Evolutionary conservation across 2,329 filamentous ascomycete species (phyloP).

Genomic region (Trichoderma lentiforme): DNA sequence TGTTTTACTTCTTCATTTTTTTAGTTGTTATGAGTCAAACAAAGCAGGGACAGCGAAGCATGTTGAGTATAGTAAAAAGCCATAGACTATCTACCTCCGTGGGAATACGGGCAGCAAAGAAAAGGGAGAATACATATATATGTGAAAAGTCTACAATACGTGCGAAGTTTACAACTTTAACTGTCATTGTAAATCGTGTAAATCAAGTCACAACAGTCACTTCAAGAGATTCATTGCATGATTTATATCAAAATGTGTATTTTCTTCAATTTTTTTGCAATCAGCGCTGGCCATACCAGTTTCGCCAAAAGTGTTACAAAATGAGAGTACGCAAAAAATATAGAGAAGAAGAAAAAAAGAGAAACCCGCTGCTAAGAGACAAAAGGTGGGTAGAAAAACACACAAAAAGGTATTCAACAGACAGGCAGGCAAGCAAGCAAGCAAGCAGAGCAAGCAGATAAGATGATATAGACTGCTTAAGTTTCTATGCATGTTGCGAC

Average conservation of each 20-base stretch:
- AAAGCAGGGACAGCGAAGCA: neutral
- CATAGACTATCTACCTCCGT: neutral
- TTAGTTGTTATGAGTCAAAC: neutral
- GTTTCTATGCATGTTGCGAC: constrained; percentile 12
- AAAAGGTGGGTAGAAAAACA: neutral
- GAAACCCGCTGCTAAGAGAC: neutral
- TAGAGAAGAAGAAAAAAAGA: neutral
- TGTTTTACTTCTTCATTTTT: neutral
- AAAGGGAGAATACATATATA: neutral
- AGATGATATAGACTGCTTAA: neutral
- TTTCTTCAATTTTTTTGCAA: neutral
- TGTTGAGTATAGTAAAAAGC: neutral
- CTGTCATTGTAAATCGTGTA: neutral
- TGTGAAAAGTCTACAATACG: too few relatives aligned
- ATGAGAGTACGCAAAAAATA: neutral
- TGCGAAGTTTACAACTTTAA: neutral
- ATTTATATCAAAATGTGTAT: neutral
- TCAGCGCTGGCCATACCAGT: neutral
- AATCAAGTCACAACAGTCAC: neutral
- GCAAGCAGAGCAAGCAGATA: neutral
- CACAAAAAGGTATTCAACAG: neutral
- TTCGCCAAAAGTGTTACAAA: neutral
- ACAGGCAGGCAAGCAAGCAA: neutral
- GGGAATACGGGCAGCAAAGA: neutral
- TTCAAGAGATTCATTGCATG: neutral